phyloP scores from a whole-genome alignment of 768 basidiomycete genomes.

The Tulasnella sp. region DNA sequence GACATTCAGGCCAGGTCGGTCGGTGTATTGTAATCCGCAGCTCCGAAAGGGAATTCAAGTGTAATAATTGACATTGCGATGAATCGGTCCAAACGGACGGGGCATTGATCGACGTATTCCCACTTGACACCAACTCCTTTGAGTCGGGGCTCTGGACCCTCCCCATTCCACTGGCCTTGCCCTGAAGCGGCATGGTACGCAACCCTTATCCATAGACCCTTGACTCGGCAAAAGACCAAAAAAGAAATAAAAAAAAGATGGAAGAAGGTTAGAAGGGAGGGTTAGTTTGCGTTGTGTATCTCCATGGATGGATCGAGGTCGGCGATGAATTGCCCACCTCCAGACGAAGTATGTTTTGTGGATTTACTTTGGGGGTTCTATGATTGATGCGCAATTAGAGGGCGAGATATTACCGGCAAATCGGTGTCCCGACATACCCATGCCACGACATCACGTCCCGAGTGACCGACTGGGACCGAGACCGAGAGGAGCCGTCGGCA shows the following conservation, averaged over 20 bases:
- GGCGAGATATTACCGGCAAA: neutral
- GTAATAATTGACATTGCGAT: neutral
- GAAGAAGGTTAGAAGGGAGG: neutral
- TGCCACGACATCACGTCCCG: neutral
- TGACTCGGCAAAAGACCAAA: neutral
- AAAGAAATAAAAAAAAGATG: neutral
- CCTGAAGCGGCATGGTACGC: constrained; percentile 8
- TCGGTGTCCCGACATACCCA: neutral
- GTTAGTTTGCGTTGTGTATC: neutral
- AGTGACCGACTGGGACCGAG: neutral
- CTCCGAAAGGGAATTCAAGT: neutral
- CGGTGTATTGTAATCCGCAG: constrained; percentile 15
- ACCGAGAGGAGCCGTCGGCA: constrained; percentile 5
- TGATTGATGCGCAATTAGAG: neutral
- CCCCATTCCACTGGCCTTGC: neutral
- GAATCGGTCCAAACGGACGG: constrained; percentile 5
- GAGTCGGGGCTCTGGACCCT: constrained; percentile 4
- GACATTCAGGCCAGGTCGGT: constrained; percentile 1
- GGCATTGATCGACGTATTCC: constrained; percentile 4
- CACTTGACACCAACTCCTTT: constrained; percentile 12
- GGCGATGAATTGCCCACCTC: neutral
- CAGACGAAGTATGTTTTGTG: neutral
- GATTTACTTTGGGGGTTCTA: neutral
- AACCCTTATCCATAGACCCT: neutral
- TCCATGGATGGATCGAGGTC: neutral